These are phyloP conservation scores for Phaeolepiota aurea DNA, from an alignment of 768 basidiomycete genomes.

Conservation along the genomic window DNA sequence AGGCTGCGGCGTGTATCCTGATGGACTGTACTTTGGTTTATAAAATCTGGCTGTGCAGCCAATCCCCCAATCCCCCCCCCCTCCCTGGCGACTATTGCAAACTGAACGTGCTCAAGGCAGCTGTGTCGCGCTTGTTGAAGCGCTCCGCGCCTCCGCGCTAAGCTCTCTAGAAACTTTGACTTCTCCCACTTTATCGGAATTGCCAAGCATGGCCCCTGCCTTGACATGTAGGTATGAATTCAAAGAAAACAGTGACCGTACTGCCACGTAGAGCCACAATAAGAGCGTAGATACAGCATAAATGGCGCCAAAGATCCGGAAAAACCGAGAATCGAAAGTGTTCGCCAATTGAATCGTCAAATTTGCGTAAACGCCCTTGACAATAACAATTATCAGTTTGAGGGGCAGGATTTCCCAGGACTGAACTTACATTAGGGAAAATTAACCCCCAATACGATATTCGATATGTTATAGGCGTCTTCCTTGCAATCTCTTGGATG, in stretches of 20 bases:
- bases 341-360: constrained; percentile 44
- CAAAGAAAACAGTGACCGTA: constrained; percentile 21
- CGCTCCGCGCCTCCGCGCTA: too few relatives aligned
- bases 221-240: neutral
- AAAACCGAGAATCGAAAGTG: constrained; percentile 43
- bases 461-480: constrained; percentile 38
- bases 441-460: constrained; percentile 61
- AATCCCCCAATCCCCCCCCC: too few relatives aligned
- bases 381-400: neutral
- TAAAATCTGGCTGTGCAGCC: too few relatives aligned
- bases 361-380: constrained; percentile 49
- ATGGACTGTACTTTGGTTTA: too few relatives aligned
- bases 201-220: neutral
- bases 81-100: neutral
- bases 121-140: neutral
- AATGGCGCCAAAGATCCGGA: constrained; percentile 50
- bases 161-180: neutral
- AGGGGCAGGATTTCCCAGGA: neutral
- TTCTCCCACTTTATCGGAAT: neutral
- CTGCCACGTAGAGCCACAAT: constrained; percentile 43
- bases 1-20: too few relatives aligned
- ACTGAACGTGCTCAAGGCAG: neutral
- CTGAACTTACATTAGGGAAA: constrained; percentile 54
- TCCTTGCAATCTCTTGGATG: constrained; percentile 31
- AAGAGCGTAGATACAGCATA: constrained; percentile 42